Evolutionary conservation across 2,329 filamentous ascomycete genomes (phyloP), one percentile per base, ranked within the genome.

Genomic region (Fusarium guadeloupense): DNA sequence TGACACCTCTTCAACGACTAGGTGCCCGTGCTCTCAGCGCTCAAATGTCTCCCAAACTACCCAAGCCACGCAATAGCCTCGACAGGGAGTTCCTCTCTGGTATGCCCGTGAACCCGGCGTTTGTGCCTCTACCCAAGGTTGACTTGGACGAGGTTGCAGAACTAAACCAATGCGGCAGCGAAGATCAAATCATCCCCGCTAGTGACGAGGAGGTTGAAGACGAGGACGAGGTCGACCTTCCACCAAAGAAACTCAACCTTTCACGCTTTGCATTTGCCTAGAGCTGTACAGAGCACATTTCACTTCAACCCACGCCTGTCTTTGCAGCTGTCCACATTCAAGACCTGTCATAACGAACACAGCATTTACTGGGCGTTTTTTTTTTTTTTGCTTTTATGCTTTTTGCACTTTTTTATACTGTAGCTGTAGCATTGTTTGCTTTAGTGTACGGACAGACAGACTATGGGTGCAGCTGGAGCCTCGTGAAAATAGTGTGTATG

Each of bases 101-200:
- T 8, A 55, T 81, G 4, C 77, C 80, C 1, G 72, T 83, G 31
- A 84, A 87, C 59, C 81, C 84, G 4, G 76, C 83, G 0, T 83
- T 83, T 64, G 77, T 86, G 6, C 82, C 84, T 0, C 73, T 86
- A 9, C 84, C 84, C 2, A 82, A 78, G 52, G 83, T 83, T 3
- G 81, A 85, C 59, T 57, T 84, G 21, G 75, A 75, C 8, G 84
- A 86, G 64, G 76, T 86, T 4, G 81, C 81, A 63, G 80, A 81
- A 3, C 69, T 86, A 35, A 83, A 85, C 63, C 69, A 66, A 46
- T 70, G 70, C 43, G 84, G 85, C 13, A 87, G 84, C 65, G 85
- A 87, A 68, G 85, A 87, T 52, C 77, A 84, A 49, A 80, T 87
- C 58, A 72, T 83, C 13, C 80, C 80, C 21, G 82, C 82, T 68